A percentile compares a stretch with the other conserved stretches of the same genome.
Conservation (phyloP, 2,329 filamentous ascomycete genomes). For the Pseudogymnoascus sp. region DNA sequence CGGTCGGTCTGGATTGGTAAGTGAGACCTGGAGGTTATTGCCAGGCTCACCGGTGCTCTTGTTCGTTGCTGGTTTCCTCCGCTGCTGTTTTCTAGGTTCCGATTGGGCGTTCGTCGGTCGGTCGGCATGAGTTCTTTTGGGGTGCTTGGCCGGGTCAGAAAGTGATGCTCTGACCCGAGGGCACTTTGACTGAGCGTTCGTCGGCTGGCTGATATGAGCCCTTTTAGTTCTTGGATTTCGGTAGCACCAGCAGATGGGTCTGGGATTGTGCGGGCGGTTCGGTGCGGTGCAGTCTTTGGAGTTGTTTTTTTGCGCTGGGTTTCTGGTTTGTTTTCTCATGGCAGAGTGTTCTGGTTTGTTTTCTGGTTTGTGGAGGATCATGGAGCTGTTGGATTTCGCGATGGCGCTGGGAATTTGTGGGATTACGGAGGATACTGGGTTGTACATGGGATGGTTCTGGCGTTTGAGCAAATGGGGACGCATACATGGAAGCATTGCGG, state of each 20-base stretch:
- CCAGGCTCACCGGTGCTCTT: background rate
- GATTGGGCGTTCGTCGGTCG: background rate
- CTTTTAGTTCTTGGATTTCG: background rate
- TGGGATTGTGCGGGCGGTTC: background rate
- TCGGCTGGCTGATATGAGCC: background rate
- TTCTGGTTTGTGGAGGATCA: background rate
- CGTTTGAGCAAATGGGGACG: background rate
- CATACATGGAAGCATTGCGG: background rate
- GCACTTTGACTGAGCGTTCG: background rate
- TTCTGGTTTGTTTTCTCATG: background rate
- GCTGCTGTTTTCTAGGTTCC: background rate
- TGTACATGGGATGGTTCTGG: background rate
- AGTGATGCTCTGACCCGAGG: conserved; percentile 6
- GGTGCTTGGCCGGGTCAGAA: conserved; percentile 1
- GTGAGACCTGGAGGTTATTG: conserved; percentile 2
- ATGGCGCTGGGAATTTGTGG: background rate
- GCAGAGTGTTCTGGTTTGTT: background rate
- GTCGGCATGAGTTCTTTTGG: background rate
- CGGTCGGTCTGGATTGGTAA: background rate
- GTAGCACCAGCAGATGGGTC: background rate
- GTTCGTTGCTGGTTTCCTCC: background rate
- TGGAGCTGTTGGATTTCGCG: background rate
- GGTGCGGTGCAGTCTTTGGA: background rate
- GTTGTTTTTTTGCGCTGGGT: background rate
- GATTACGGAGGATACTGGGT: background rate